Percentiles rank a stretch among this genome's conserved stretches.
These are phyloP conservation scores for Cyberlindnera sargentensis DNA, from an alignment of 805 yeast species.

Conservation along the genomic window DNA sequence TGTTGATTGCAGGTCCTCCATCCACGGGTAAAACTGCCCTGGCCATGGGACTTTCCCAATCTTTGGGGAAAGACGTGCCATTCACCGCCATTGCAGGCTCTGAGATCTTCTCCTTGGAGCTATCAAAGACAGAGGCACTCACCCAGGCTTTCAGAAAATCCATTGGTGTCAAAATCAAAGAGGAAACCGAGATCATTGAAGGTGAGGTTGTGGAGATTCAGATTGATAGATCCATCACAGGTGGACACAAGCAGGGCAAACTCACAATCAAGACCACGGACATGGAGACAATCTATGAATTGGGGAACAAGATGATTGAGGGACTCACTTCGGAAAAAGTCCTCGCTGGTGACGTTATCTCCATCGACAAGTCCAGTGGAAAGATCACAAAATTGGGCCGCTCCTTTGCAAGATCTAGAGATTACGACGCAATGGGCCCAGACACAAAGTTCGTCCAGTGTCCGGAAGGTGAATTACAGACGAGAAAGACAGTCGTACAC, in stretches of 20 bases:
- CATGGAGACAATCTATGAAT: conserved; percentile 96
- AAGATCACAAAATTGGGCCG: conserved; percentile 91
- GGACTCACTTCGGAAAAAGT: conserved; percentile 92
- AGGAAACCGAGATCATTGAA: conserved; percentile 94
- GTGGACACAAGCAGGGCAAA: conserved; percentile 98
- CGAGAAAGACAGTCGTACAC: conserved; percentile 91
- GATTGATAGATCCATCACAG: conserved; percentile 87
- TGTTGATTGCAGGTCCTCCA: conserved; percentile 95
- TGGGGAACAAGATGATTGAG: conserved; percentile 91
- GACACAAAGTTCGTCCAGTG: conserved; percentile 96
- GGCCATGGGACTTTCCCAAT: conserved; percentile 87
- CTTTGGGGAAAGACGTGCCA: conserved; percentile 67
- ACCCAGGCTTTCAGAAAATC: conserved; percentile 95
- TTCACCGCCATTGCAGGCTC: conserved; percentile 94
- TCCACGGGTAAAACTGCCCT: conserved; percentile 98
- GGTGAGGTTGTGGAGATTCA: conserved; percentile 98
- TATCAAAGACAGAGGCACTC: conserved; percentile 91
- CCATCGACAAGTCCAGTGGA: conserved; percentile 93
- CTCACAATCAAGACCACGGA: conserved; percentile 95
- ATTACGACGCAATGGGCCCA: conserved; percentile 98
- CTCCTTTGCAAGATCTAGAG: conserved; percentile 93
- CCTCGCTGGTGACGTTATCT: conserved; percentile 93
- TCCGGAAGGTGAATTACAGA: conserved; percentile 98
- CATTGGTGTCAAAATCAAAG: conserved; percentile 91
- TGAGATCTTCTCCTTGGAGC: conserved; percentile 85